Evolutionary conservation across 805 yeast species (phyloP).

Genomic region (Naumovozyma baii): DNA sequence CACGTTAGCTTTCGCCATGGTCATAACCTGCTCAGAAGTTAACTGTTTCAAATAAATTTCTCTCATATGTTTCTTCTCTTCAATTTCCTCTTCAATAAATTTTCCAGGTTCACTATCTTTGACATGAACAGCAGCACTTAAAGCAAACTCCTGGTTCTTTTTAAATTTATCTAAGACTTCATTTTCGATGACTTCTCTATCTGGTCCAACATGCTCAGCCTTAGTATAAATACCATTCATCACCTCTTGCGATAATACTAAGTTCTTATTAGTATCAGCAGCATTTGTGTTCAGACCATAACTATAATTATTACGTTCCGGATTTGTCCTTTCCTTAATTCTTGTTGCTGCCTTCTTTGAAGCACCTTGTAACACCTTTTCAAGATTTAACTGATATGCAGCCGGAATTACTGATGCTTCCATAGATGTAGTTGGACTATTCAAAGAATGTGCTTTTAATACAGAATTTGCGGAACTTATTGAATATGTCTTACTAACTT

Average conservation of each 20-base stretch:
- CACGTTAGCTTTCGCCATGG: neutral
- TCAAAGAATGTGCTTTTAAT: conserved; percentile 2
- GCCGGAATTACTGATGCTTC: conserved; percentile 14
- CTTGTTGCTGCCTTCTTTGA: conserved; percentile 22
- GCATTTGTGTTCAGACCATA: conserved; percentile 17
- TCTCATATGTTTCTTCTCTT: conserved; percentile 32
- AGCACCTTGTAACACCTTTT: conserved; percentile 25
- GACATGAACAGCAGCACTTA: conserved; percentile 34
- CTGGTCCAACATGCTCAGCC: conserved; percentile 1
- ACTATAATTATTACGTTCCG: conserved; percentile 12
- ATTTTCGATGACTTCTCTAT: conserved; percentile 42
- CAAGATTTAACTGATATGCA: conserved; percentile 18
- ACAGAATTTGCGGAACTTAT: conserved; percentile 12
- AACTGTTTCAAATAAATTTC: conserved; percentile 22
- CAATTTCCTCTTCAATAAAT: conserved; percentile 32
- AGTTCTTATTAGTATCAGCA: conserved; percentile 11
- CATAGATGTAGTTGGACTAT: conserved; percentile 10
- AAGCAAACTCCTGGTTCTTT: conserved; percentile 28
- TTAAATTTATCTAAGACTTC: conserved; percentile 51
- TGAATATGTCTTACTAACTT: conserved; percentile 10
- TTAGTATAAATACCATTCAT: conserved; percentile 12
- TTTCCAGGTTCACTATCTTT: conserved; percentile 33
- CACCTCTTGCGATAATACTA: conserved; percentile 15
- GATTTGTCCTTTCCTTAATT: conserved; percentile 17
- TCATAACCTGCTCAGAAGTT: conserved; percentile 13